Evolutionary conservation across 768 basidiomycete species (phyloP), one percentile per base, ranked within the genome.

Genomic region (Piloderma croceum): DNA sequence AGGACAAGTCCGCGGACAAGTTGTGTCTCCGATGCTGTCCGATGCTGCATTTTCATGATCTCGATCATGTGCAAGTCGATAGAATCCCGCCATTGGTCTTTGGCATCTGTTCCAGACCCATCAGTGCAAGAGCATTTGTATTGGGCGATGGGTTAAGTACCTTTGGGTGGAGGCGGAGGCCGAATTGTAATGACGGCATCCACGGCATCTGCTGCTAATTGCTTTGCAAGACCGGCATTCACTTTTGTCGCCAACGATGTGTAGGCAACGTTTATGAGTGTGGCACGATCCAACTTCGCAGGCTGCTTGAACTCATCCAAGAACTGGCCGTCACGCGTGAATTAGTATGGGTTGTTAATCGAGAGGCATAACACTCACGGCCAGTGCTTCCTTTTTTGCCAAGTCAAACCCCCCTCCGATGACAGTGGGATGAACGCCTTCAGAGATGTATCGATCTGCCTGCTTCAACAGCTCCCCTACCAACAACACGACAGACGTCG

Each of bases 11-110:
- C 96, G 52, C 89, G 85, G 54, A 99, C 71, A 27, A 99, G 79
- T 59, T 96, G 88, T 22, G 96, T 99, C 63, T 99, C 96, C 18
- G 90, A 91, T 47, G 96, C 91, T 31, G 86, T 93, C 54, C 93
- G 86, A 68, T 99, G 96, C 63, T 96, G 94, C 96, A 99, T 99
- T 71, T 98, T 98, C 96, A 98, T 98, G 47, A 98, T 83, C 67
- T 99, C 96, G 38, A 99, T 71, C 96, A 99, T 99, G 67, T 98
- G 94, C 42, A 99, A 72, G 69, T 99, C 96, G 57, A 98, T 93
- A 36, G 93, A 91, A 51, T 92, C 83, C 39, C 74, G 76, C 73
- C 78, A 85, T 50, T 81, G 78, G 56, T 84, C 81, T 46, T 69
- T 66, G 15, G 74, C 62, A 46, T 76, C 79, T 84, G 49, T 38